These are phyloP conservation scores for Byssothecium circinans DNA, from an alignment of 2,329 filamentous ascomycete species.

Conservation along the genomic window DNA sequence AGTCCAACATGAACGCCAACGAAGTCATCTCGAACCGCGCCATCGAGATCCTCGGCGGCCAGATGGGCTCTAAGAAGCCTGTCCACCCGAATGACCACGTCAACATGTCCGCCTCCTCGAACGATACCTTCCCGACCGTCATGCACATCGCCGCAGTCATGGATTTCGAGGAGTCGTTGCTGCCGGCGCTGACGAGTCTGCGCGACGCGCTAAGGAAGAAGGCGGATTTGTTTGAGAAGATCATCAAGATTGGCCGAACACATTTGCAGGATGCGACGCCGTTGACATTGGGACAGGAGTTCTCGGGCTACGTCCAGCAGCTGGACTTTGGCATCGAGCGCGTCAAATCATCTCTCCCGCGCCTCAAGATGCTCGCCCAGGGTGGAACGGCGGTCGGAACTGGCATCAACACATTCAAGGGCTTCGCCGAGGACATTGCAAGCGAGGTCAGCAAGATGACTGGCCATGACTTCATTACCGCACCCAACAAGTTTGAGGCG, in stretches of 20 bases:
- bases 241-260: constrained; percentile 99
- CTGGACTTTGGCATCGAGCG: constrained; percentile 88
- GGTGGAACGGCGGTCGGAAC: constrained; percentile 97
- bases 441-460: constrained; percentile 90
- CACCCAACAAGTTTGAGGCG: constrained; percentile 98
- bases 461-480: constrained; percentile 89
- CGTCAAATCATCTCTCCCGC: constrained; percentile 78
- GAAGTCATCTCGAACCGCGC: constrained; percentile 99
- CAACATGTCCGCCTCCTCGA: constrained; percentile 98
- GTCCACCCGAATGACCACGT: constrained; percentile 99
- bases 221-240: constrained; percentile 83
- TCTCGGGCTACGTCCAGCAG: constrained; percentile 95
- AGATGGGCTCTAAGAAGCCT: constrained; percentile 95
- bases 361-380: constrained; percentile 85
- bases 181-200: constrained; percentile 81
- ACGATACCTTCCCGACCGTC: constrained; percentile 98
- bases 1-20: constrained; percentile 99
- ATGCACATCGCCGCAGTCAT: constrained; percentile 99
- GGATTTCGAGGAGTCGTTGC: constrained; percentile 81
- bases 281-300: constrained; percentile 93
- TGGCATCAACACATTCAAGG: constrained; percentile 94
- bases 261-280: constrained; percentile 98
- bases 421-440: constrained; percentile 92
- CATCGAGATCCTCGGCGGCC: constrained; percentile 93
- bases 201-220: constrained; percentile 84